Base-by-base conservation (phyloP, 441 rosid genomes). In the Adansonia rubrostipa region DNA sequence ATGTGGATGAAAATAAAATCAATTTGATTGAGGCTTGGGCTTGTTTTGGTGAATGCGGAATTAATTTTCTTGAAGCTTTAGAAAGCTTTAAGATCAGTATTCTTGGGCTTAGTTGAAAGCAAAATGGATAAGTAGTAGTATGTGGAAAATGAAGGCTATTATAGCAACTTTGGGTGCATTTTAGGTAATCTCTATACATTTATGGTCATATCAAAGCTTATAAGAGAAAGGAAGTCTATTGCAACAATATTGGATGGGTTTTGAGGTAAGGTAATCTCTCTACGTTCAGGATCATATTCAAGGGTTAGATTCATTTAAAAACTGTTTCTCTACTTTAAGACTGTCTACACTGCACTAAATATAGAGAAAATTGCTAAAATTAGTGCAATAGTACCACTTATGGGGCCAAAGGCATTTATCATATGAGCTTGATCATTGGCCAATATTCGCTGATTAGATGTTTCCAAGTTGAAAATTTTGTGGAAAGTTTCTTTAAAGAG, bases 391-490 rank as follows among this genome's bases (percentile, higher is more conserved):
- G 9, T 19, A 42, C 14, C 50, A 7, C 22, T 45, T 58, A 4
- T 60, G 68, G 68, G 68, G 42, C 20, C 77, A 44, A 74, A 74
- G 9, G 17, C 58, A 42, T 51, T 28, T 71, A 20, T 44, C 53
- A 40, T 42, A 20, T 58, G 45, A 50, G 66, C 44, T 44, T 58
- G 76, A 13, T 58, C 6, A 15, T 73, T 58, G 14, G 67, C 9
- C 47, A 22, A 58, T 73, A 44, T 73, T 73, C 36, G 19, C 10
- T 17, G 76, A 40, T 73, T 73, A 56, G 17, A 60, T 58, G 66
- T 74, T 74, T 74, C 56, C 20, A 44, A 20, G 77, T 60, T 45
- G 68, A 74, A 74, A 20, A 33, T 8, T 36, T 60, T 44, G 69
- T 20, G 0, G 10, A 74, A 44, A 22, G 53, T 74, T 74, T 61